Evolutionary conservation across 257 asterid species (phyloP).

Genomic region (Solanum pimpinellifolium): DNA sequence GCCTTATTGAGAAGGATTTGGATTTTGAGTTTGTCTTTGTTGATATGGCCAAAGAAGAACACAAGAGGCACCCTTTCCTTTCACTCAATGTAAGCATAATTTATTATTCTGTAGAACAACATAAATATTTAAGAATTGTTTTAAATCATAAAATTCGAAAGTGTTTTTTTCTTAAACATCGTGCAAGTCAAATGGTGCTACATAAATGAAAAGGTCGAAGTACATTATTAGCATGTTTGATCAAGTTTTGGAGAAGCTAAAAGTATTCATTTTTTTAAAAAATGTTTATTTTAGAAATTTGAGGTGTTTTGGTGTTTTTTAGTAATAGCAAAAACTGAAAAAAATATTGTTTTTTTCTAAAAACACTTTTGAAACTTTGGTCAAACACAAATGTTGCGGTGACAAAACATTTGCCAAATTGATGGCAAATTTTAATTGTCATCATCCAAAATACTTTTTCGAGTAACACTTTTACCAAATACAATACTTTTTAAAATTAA

Average conservation of each 20-base stretch:
- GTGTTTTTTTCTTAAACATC: too few relatives aligned
- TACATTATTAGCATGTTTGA: not conserved
- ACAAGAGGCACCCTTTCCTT: slow-evolving; percentile 42
- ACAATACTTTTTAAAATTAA: not conserved
- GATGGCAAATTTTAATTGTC: not conserved
- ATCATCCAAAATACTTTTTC: not conserved
- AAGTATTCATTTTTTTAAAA: too few relatives aligned
- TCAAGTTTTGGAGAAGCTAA: not conserved
- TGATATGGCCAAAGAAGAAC: slow-evolving; percentile 26
- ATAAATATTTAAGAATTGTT: too few relatives aligned
- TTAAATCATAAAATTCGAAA: too few relatives aligned
- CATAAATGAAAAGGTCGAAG: too few relatives aligned
- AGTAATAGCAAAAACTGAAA: not conserved
- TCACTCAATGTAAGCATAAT: slow-evolving; percentile 29
- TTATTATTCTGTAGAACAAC: fast-evolving
- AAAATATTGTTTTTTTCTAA: too few relatives aligned
- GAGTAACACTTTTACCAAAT: too few relatives aligned
- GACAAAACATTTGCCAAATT: not conserved
- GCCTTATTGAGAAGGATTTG: slow-evolving; percentile 36
- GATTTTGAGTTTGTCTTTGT: slow-evolving; percentile 28
- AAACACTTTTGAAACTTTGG: not conserved
- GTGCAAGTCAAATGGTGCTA: too few relatives aligned
- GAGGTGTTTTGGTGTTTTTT: not conserved
- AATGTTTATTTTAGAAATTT: not conserved
- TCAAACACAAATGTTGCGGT: not conserved